phyloP scores from a whole-genome alignment of 2,329 filamentous ascomycete genomes.

The Diplodia mutila region DNA sequence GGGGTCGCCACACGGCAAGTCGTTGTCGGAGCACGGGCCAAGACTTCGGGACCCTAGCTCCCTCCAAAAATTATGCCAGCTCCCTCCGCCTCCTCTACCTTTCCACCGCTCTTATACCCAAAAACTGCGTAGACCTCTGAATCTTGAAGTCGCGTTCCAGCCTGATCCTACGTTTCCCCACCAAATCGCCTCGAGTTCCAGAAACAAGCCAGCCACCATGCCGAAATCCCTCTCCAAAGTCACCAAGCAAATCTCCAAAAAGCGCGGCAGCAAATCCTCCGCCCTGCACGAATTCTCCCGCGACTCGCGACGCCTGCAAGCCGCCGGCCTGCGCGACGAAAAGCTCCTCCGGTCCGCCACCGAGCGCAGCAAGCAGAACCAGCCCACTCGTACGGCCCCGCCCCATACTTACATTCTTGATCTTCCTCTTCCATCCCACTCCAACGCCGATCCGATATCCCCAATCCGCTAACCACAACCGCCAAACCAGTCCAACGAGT shows the following conservation, averaged over 20 bases:
- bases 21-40: neutral
- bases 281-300: slow-evolving; percentile 86
- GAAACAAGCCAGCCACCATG: slow-evolving; percentile 55
- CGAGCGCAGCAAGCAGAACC: slow-evolving; percentile 73
- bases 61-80: slow-evolving; percentile 19
- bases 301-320: slow-evolving; percentile 79
- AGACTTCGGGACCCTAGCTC: neutral
- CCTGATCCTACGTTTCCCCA: neutral
- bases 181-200: neutral
- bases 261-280: slow-evolving; percentile 70
- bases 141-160: neutral
- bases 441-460: too few relatives aligned
- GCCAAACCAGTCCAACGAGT: slow-evolving; percentile 63
- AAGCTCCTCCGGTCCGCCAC: slow-evolving; percentile 73
- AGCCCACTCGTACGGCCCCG: slow-evolving; percentile 65
- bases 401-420: neutral
- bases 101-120: neutral
- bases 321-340: slow-evolving; percentile 79
- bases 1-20: neutral
- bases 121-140: neutral
- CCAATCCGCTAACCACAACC: neutral
- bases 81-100: neutral
- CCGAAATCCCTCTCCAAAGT: slow-evolving; percentile 79
- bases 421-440: neutral
- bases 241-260: slow-evolving; percentile 87